Percentiles rank a stretch among this genome's conserved stretches.
Conservation (phyloP, 1,284 basidiomycete species). For the Singerocomus rubriflavus region DNA sequence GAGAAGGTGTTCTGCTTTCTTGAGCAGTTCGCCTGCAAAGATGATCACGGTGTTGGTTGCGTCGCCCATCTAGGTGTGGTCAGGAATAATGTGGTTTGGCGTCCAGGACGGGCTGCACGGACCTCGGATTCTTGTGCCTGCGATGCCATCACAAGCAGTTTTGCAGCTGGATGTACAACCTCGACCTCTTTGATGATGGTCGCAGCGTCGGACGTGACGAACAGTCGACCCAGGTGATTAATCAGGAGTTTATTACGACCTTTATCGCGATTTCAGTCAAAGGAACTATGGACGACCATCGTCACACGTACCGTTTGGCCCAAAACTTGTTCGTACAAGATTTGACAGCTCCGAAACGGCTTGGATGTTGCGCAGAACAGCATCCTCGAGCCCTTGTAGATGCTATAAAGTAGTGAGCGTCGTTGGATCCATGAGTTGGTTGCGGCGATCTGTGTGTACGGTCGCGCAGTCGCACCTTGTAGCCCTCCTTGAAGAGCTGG, state of each 20-base stretch:
- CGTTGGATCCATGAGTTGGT: constrained; percentile 4
- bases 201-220: constrained; percentile 98
- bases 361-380: constrained; percentile 92
- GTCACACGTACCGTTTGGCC: constrained; percentile 78
- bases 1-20: constrained; percentile 90
- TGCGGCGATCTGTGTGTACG: constrained; percentile 2
- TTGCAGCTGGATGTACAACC: constrained; percentile 97
- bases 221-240: constrained; percentile 93
- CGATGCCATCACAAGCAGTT: constrained; percentile 95
- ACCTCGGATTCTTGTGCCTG: constrained; percentile 96
- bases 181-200: constrained; percentile 99
- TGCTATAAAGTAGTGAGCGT: constrained; percentile 47
- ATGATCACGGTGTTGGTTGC: constrained; percentile 96
- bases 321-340: constrained; percentile 94
- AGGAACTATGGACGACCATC: not conserved
- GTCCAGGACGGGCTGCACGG: constrained; percentile 20
- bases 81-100: not conserved
- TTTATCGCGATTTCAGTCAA: constrained; percentile 29
- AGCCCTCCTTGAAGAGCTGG: constrained; percentile 93
- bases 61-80: constrained; percentile 80
- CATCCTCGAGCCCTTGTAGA: constrained; percentile 89
- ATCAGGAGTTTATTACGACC: constrained; percentile 95
- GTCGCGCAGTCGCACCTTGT: constrained; percentile 59
- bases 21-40: constrained; percentile 92
- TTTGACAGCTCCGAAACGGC: constrained; percentile 93